These are phyloP conservation scores for Pochonia chlamydosporia DNA, from an alignment of 2,329 filamentous ascomycete genomes.

Conservation along the genomic window DNA sequence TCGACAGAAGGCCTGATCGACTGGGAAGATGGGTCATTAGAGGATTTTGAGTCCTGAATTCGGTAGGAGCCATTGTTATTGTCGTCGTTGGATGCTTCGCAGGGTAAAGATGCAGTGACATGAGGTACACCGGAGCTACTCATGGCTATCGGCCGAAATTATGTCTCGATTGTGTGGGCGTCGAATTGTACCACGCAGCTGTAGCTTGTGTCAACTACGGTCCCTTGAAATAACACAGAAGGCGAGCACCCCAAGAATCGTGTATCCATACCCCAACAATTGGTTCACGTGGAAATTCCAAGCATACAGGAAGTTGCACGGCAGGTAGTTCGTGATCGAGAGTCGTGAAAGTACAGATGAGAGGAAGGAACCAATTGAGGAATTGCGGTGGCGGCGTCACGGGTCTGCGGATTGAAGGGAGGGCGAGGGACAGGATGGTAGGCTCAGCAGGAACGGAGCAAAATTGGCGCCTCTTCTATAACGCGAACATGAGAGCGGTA, in stretches of 20 bases:
- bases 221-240: neutral
- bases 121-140: slow-evolving; percentile 21
- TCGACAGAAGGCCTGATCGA: slow-evolving; percentile 15
- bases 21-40: slow-evolving; percentile 10
- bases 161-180: neutral
- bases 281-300: neutral
- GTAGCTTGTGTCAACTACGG: neutral
- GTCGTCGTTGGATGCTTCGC: slow-evolving; percentile 11
- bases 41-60: slow-evolving; percentile 8
- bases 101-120: slow-evolving; percentile 20
- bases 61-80: slow-evolving; percentile 6
- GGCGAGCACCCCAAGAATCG: too few relatives aligned
- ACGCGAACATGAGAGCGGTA: slow-evolving; percentile 25
- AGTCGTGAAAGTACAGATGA: neutral
- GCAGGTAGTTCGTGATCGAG: neutral
- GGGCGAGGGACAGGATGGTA: too few relatives aligned
- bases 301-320: neutral
- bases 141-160: slow-evolving; percentile 19
- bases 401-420: slow-evolving; percentile 7
- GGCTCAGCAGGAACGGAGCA: slow-evolving; percentile 12
- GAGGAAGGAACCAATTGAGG: neutral
- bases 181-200: neutral
- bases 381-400: neutral
- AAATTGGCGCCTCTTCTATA: slow-evolving; percentile 26
- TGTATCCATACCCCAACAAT: neutral